Evolutionary conservation across 805 yeast species (phyloP).

Genomic region (Spencermartinsiella europaea): DNA sequence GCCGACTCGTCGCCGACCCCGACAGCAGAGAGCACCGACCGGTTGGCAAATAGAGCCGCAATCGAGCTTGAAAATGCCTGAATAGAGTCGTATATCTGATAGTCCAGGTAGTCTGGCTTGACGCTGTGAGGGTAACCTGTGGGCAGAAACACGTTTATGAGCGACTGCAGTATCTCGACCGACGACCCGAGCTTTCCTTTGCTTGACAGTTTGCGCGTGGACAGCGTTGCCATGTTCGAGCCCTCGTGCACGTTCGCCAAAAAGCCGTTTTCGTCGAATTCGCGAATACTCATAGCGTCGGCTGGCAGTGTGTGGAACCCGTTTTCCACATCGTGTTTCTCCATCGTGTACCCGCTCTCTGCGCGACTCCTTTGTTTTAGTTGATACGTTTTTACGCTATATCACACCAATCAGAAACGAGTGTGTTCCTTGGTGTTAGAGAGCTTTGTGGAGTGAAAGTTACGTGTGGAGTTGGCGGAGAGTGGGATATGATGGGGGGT

Average conservation of each 20-base stretch:
- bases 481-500: too few relatives aligned
- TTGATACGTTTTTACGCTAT: neutral
- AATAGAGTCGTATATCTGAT: slow-evolving; percentile 35
- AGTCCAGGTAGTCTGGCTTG: slow-evolving; percentile 29
- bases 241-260: slow-evolving; percentile 20
- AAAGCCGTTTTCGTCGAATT: slow-evolving; percentile 22
- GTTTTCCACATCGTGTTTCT: slow-evolving; percentile 1
- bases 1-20: slow-evolving; percentile 36
- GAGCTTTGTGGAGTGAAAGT: too few relatives aligned
- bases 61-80: slow-evolving; percentile 35
- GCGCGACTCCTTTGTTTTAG: too few relatives aligned
- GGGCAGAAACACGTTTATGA: slow-evolving; percentile 32
- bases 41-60: slow-evolving; percentile 31
- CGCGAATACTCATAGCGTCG: slow-evolving; percentile 7
- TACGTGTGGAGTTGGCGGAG: too few relatives aligned
- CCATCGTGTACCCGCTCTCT: too few relatives aligned
- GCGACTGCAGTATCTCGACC: slow-evolving; percentile 17
- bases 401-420: neutral
- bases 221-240: slow-evolving; percentile 3
- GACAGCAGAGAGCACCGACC: slow-evolving; percentile 33
- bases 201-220: slow-evolving; percentile 3
- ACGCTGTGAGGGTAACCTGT: slow-evolving; percentile 35
- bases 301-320: neutral
- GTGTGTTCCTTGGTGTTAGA: too few relatives aligned
- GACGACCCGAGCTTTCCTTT: neutral